These are phyloP conservation scores for Mycosphaerella arachidis DNA, from an alignment of 2,329 filamentous ascomycete species.

Conservation along the genomic window DNA sequence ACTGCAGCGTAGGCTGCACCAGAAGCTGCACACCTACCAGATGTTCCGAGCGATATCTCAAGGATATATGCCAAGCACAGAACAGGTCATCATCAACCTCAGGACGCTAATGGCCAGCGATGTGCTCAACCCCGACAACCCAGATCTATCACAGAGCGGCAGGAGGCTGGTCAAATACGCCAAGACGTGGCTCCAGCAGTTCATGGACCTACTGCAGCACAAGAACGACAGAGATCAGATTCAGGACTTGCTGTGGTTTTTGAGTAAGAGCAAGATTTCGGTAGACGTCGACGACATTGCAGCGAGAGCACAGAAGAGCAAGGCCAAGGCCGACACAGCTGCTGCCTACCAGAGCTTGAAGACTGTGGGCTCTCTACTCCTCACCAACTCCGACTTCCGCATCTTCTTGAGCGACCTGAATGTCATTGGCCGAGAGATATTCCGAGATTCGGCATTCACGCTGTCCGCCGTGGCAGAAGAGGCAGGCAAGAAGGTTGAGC, in stretches of 20 bases:
- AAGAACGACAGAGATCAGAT: constrained; percentile 84
- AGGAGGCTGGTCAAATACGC: constrained; percentile 66
- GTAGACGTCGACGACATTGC: constrained; percentile 63
- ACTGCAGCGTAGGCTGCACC: constrained; percentile 71
- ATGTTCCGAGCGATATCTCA: constrained; percentile 77
- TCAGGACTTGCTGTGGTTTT: constrained; percentile 86
- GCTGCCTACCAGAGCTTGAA: constrained; percentile 77
- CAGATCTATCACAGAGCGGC: constrained; percentile 73
- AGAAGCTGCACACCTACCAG: constrained; percentile 91
- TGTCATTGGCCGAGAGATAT: constrained; percentile 74
- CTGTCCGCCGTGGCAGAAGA: constrained; percentile 71
- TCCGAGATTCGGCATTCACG: constrained; percentile 78
- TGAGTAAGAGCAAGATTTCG: constrained; percentile 67
- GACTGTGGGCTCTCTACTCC: constrained; percentile 75
- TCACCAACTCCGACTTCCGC: constrained; percentile 88
- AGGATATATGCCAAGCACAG: constrained; percentile 88
- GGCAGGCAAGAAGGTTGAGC: constrained; percentile 68
- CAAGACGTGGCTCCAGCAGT: constrained; percentile 69
- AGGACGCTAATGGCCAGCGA: constrained; percentile 74
- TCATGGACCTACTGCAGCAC: constrained; percentile 74
- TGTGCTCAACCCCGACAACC: constrained; percentile 68
- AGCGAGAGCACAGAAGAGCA: constrained; percentile 57
- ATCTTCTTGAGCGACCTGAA: constrained; percentile 77
- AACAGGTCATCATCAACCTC: constrained; percentile 75
- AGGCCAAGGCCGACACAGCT: constrained; percentile 64